These are phyloP conservation scores for Proliferodiscus dingleyae DNA, from an alignment of 2,329 filamentous ascomycete genomes.

Conservation along the genomic window DNA sequence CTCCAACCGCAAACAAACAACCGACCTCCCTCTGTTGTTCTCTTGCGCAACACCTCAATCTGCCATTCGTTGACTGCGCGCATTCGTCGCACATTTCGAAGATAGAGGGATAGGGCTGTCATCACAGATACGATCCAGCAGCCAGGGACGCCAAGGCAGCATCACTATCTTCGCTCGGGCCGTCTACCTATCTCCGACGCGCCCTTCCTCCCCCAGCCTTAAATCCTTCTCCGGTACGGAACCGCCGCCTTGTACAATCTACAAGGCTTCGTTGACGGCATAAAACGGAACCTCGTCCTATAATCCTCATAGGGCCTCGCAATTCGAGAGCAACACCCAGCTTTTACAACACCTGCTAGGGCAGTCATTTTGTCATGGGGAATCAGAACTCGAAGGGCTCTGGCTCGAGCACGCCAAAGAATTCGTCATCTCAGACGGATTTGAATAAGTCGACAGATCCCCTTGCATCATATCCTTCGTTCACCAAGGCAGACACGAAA, in stretches of 20 bases:
- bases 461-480: conserved; percentile 84
- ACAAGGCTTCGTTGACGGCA: neutral
- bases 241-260: neutral
- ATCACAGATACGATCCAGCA: no score
- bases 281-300: neutral
- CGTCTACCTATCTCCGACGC: neutral
- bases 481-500: conserved; percentile 87
- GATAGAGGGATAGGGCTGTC: no score
- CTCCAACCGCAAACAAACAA: no score
- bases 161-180: no score
- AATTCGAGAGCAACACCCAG: neutral
- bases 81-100: no score
- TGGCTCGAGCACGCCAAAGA: conserved; percentile 26
- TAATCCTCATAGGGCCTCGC: neutral
- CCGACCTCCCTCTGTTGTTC: no score
- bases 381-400: conserved; percentile 59
- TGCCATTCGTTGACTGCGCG: no score
- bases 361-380: conserved; percentile 52
- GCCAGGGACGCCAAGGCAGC: no score
- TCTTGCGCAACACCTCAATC: no score
- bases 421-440: conserved; percentile 28
- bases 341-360: neutral
- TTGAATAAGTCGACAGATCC: conserved; percentile 23
- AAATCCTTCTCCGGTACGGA: neutral
- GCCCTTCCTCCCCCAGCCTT: neutral